Base-by-base conservation (phyloP, 1,284 basidiomycete genomes). In the Athelia sp. region DNA sequence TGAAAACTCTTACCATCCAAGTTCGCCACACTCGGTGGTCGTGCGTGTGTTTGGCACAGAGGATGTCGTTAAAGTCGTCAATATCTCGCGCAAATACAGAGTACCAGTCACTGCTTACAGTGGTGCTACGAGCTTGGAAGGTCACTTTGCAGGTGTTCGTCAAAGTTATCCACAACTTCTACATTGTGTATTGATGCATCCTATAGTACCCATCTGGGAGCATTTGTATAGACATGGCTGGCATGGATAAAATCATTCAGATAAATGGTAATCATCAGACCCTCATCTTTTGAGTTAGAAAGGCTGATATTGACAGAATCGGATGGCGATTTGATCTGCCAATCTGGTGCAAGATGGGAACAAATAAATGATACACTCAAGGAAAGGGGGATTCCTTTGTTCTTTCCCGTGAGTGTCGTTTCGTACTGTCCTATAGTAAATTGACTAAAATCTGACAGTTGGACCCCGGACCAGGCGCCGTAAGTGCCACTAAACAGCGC, bases 291-390 rank as follows among this genome's bases (percentile, higher is more conserved):
- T 32, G 22, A 38, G 40, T 40, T 19, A 51, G 35, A 3, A 15
- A 14, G 36, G 1, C 18, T 21, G 18, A 14, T 15, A 24, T 8
- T 21, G 35, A 48, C 53, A 81, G 78, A 76, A 61, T 68, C 66
- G 3, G 83, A 87, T 56, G 81, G 82, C 6, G 92, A 94, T 62
- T 72, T 90, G 36, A 74, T 81, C 10, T 89, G 87, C 50, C 90
- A 93, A 67, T 72, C 92, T 35, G 94, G 93, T 4, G 78, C 87
- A 29, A 78, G 82, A 32, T 98, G 93, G 91, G 91, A 95, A 62
- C 88, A 90, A 49, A 80, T 98, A 50, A 98, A 98, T 60, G 71
- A 73, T 18, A 72, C 79, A 9, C 74, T 97, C 18, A 81, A 79
- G 54, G 79, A 84, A 21, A 76, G 82, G 58, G 85, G 75, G 1